These are phyloP conservation scores for Xylariaceae sp. DNA, from an alignment of 2,329 filamentous ascomycete genomes.

Conservation along the genomic window DNA sequence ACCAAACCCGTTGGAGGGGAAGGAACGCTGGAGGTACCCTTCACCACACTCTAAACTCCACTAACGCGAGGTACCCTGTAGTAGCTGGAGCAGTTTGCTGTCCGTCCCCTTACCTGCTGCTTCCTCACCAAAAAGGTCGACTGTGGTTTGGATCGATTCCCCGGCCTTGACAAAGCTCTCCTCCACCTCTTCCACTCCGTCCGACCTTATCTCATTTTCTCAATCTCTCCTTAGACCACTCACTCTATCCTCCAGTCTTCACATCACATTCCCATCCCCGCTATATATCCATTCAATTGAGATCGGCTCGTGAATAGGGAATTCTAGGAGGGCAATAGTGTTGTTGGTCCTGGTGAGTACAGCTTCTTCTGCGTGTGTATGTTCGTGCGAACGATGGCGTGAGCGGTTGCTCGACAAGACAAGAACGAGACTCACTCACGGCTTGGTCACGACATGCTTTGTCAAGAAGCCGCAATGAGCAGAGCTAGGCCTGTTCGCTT, in stretches of 20 bases:
- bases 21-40: neutral
- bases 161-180: constrained; percentile 17
- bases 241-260: constrained; percentile 7
- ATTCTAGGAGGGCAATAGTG: constrained; percentile 1
- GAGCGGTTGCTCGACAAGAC: neutral
- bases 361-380: neutral
- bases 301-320: constrained; percentile 9
- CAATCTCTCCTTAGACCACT: constrained; percentile 9
- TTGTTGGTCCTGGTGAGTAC: constrained; percentile 17
- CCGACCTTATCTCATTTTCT: constrained; percentile 14
- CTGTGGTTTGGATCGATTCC: constrained; percentile 9
- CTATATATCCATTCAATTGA: constrained; percentile 12
- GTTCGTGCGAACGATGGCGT: neutral
- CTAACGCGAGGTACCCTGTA: constrained; percentile 15
- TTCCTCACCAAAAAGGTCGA: constrained; percentile 18
- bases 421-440: neutral
- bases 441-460: neutral
- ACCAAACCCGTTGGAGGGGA: neutral
- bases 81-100: neutral
- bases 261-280: constrained; percentile 1
- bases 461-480: neutral
- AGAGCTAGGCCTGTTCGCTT: neutral
- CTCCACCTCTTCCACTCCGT: constrained; percentile 13
- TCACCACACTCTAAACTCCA: constrained; percentile 9
- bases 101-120: constrained; percentile 4